Evolutionary conservation across 2,329 filamentous ascomycete genomes (phyloP), one percentile per base, ranked within the genome.

Genomic region (Endocalyx cinctus): DNA sequence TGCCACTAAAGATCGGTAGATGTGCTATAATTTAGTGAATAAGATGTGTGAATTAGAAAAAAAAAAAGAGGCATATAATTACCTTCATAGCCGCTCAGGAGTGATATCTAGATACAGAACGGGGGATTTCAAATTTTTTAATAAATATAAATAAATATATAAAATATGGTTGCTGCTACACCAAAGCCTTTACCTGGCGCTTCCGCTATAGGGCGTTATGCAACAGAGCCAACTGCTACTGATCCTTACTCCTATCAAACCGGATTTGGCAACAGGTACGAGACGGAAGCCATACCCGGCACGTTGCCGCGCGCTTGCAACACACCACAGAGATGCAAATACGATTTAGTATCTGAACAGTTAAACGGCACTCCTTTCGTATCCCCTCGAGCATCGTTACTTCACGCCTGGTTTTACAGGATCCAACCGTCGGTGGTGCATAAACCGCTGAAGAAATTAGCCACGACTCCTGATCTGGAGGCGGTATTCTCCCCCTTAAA

Each of bases 191-290:
- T 17, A 11, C 16, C 19, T 16, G 17, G 15, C 18, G 17, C 19
- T 7, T 25, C 15, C 25, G 27, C 26, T 15, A 35, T 18, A 25
- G 25, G 17, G 17, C 16, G 4, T 25, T 35, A 22, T 17, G 22
- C 12, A 23, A 35, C 33, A 29, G 27, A 30, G 10, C 17, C 25
- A 19, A 29, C 25, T 18, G 5, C 17, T 25, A 14, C 34, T 60
- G 33, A 64, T 62, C 50, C 72, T 55, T 54, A 78, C 23, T 37
- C 72, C 56, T 78, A 78, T 40, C 70, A 74, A 59, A 51, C 66
- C 5, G 73, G 74, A 4, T 76, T 77, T 48, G 66, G 66, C 26
- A 77, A 77, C 42, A 51, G 48, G 18, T 64, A 64, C 31, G 59
- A 62, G 40, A 68, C 66, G 5, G 66, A 70, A 34, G 65, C 64